Percentiles rank a stretch among this genome's conserved stretches.
Evolutionary conservation across 2,329 filamentous ascomycete species (phyloP).

Genomic region (Fusarium begoniae): DNA sequence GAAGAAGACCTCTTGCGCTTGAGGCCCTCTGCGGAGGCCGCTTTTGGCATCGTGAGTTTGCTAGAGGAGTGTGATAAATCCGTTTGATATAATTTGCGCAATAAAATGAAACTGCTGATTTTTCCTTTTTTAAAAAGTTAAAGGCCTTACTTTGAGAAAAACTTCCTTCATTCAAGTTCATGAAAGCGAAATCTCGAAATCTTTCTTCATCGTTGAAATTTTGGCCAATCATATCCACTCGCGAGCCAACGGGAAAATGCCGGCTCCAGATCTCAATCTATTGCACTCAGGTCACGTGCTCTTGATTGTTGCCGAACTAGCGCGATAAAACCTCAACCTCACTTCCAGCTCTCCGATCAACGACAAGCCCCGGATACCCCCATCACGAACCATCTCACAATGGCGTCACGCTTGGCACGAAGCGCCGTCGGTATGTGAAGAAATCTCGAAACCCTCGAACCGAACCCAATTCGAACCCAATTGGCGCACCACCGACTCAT

Average conservation of each 20-base stretch:
- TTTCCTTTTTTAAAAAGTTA: not conserved
- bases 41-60: constrained; percentile 41
- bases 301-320: constrained; percentile 51
- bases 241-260: constrained; percentile 37
- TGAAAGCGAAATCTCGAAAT: constrained; percentile 44
- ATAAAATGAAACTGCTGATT: not conserved
- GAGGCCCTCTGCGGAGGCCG: constrained; percentile 43
- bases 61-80: not conserved
- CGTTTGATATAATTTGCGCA: not conserved
- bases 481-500: constrained; percentile 41
- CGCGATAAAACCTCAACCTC: constrained; percentile 62
- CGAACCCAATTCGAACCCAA: constrained; percentile 35
- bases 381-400: constrained; percentile 74
- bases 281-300: constrained; percentile 49
- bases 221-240: constrained; percentile 43
- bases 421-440: constrained; percentile 85
- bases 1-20: constrained; percentile 65
- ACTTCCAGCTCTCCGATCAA: constrained; percentile 57
- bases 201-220: constrained; percentile 43
- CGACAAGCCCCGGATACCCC: constrained; percentile 57
- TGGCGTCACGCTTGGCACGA: constrained; percentile 98
- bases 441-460: constrained; percentile 14
- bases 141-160: not conserved
- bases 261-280: constrained; percentile 39
- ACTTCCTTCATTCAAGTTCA: constrained; percentile 27